Evolutionary conservation across 768 basidiomycete species (phyloP).

Genomic region (Multifurca ochricompacta): DNA sequence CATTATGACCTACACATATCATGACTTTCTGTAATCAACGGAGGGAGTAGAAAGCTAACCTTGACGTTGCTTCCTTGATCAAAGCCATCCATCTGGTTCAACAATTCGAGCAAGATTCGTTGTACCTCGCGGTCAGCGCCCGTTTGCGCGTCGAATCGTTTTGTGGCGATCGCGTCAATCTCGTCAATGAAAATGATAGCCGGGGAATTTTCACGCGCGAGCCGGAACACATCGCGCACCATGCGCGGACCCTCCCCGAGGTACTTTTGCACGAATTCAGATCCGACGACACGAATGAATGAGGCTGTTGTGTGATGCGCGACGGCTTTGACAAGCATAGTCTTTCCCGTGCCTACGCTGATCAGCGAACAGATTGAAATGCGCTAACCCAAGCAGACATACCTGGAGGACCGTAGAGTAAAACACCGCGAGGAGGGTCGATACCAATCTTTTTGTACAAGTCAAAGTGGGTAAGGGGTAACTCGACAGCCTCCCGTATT

Average conservation of each 20-base stretch:
- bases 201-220: conserved; percentile 94
- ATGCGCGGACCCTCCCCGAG: conserved; percentile 98
- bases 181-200: conserved; percentile 99
- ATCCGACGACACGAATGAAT: conserved; percentile 97
- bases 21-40: not conserved
- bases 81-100: conserved; percentile 99
- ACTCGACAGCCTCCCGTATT: conserved; percentile 95
- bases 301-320: conserved; percentile 95
- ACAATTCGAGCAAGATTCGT: conserved; percentile 90
- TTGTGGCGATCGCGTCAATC: conserved; percentile 97
- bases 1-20: conserved; percentile 81
- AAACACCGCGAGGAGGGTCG: conserved; percentile 94
- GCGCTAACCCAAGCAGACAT: not conserved
- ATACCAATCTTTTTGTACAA: conserved; percentile 99
- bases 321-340: conserved; percentile 99
- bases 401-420: conserved; percentile 97
- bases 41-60: conserved; percentile 36
- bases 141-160: conserved; percentile 98
- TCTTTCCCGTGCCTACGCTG: conserved; percentile 84
- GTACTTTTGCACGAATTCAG: conserved; percentile 99
- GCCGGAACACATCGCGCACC: conserved; percentile 98
- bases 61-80: conserved; percentile 99
- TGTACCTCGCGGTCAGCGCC: conserved; percentile 99
- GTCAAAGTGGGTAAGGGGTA: conserved; percentile 95
- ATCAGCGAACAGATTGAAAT: not conserved